Evolutionary conservation across 1,139 yeast genomes (phyloP).

Genomic region (Hemisphaericaspora xylanilytica): DNA sequence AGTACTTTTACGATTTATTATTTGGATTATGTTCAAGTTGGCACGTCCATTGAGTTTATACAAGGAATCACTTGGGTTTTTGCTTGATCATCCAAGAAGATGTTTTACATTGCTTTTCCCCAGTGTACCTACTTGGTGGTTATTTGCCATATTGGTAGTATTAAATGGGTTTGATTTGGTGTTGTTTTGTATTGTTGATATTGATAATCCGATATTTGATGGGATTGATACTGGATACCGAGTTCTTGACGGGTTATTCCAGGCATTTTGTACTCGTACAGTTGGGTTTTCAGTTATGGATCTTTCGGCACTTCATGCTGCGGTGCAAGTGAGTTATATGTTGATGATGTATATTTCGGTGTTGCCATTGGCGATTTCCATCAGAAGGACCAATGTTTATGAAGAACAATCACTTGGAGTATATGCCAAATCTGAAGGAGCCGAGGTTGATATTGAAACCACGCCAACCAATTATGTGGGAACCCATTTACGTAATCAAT

Average conservation of each 20-base stretch:
- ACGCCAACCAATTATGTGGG: slow-evolving; percentile 68
- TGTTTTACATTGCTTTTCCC: slow-evolving; percentile 93
- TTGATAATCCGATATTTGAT: slow-evolving; percentile 47
- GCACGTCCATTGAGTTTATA: slow-evolving; percentile 64
- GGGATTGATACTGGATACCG: slow-evolving; percentile 63
- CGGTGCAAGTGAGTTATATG: slow-evolving; percentile 89
- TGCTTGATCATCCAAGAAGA: slow-evolving; percentile 94
- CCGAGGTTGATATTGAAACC: slow-evolving; percentile 28
- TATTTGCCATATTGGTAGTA: slow-evolving; percentile 66
- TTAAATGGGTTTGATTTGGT: slow-evolving; percentile 77
- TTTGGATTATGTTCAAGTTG: slow-evolving; percentile 73
- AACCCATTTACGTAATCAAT: slow-evolving; percentile 85
- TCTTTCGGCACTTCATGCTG: slow-evolving; percentile 73
- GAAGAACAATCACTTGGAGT: slow-evolving; percentile 95
- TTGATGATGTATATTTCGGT: slow-evolving; percentile 98
- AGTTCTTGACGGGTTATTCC: slow-evolving; percentile 79
- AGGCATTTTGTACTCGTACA: slow-evolving; percentile 90
- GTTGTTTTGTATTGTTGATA: slow-evolving; percentile 75
- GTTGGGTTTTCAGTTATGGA: slow-evolving; percentile 83
- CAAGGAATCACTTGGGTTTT: slow-evolving; percentile 78
- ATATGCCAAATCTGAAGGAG: slow-evolving; percentile 48
- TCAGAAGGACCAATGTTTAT: slow-evolving; percentile 93
- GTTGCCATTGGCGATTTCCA: slow-evolving; percentile 91
- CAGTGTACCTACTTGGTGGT: slow-evolving; percentile 93
- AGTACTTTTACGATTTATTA: slow-evolving; percentile 67